A percentile compares a stretch with the other conserved stretches of the same genome.
phyloP scores from a whole-genome alignment of 768 basidiomycete species.

The Termitomyces sp. region DNA sequence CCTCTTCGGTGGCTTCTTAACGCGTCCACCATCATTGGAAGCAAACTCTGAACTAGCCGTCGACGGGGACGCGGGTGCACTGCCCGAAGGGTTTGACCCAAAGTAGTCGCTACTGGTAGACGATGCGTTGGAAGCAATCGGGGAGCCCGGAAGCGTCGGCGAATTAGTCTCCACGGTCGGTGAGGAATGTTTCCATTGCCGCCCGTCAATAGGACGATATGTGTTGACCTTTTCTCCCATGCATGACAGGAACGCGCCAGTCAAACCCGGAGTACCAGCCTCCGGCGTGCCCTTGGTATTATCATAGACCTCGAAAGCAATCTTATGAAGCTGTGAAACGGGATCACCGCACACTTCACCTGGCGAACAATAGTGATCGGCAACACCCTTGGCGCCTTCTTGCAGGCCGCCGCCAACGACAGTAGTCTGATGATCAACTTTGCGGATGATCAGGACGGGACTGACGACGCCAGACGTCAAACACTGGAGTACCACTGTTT shows the following conservation, averaged over 20 bases:
- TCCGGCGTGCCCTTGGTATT: slow-evolving; percentile 66
- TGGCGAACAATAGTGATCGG: slow-evolving; percentile 77
- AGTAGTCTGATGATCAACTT: slow-evolving; percentile 87
- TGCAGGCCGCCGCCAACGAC: slow-evolving; percentile 90
- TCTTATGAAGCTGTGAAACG: slow-evolving; percentile 94
- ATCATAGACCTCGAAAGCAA: slow-evolving; percentile 91
- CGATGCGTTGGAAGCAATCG: slow-evolving; percentile 63
- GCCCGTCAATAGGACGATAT: slow-evolving; percentile 79
- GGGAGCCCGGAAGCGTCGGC: slow-evolving; percentile 67
- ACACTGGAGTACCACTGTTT: slow-evolving; percentile 93
- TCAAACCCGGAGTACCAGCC: slow-evolving; percentile 72
- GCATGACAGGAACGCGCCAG: slow-evolving; percentile 84
- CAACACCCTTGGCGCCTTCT: slow-evolving; percentile 82
- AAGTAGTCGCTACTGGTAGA: slow-evolving; percentile 66
- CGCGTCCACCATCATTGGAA: slow-evolving; percentile 82
- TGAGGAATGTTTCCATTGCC: slow-evolving; percentile 65
- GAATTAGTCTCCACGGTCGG: slow-evolving; percentile 45
- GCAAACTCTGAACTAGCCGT: slow-evolving; percentile 61
- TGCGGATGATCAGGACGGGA: slow-evolving; percentile 90
- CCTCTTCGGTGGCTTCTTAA: slow-evolving; percentile 68
- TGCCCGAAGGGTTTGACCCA: slow-evolving; percentile 49
- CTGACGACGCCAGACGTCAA: slow-evolving; percentile 92
- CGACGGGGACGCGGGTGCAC: slow-evolving; percentile 69
- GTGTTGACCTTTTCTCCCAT: slow-evolving; percentile 94
- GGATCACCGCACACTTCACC: slow-evolving; percentile 93